A percentile compares a stretch with the other conserved stretches of the same genome.
Conservation (phyloP, 2,329 filamentous ascomycete genomes). For the Fusarium sp. region DNA sequence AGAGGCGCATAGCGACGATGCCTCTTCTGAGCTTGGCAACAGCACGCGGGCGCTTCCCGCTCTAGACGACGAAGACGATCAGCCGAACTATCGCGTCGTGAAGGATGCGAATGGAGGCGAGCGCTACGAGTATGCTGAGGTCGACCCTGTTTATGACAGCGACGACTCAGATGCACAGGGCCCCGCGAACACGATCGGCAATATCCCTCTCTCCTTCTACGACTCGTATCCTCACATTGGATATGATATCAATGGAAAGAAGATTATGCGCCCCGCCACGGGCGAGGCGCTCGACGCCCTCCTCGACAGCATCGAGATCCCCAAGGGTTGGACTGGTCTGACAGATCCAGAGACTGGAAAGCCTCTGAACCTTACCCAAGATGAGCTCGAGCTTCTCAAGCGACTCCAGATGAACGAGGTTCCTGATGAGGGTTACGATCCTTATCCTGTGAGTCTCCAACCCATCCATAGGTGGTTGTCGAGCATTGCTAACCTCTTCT, state of each 20-base stretch:
- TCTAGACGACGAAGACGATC: conserved; percentile 55
- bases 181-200: conserved; percentile 89
- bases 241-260: conserved; percentile 99
- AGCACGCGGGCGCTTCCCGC: conserved; percentile 40
- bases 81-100: conserved; percentile 64
- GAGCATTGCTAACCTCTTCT: conserved; percentile 20
- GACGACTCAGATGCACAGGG: conserved; percentile 90
- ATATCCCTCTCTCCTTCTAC: conserved; percentile 95
- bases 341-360: conserved; percentile 96
- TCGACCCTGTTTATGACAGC: conserved; percentile 94
- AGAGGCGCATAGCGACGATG: conserved; percentile 42
- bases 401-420: conserved; percentile 91
- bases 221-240: conserved; percentile 98
- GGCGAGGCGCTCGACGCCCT: conserved; percentile 93
- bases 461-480: neutral
- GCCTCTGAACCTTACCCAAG: conserved; percentile 85
- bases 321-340: conserved; percentile 96
- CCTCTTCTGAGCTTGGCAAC: conserved; percentile 52
- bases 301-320: conserved; percentile 95
- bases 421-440: conserved; percentile 89
- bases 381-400: conserved; percentile 89
- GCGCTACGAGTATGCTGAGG: conserved; percentile 92
- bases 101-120: conserved; percentile 91
- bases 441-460: conserved; percentile 76
- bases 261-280: conserved; percentile 94